Conservation (phyloP, 2,329 filamentous ascomycete genomes). For the Diaporthe aspalathi region DNA sequence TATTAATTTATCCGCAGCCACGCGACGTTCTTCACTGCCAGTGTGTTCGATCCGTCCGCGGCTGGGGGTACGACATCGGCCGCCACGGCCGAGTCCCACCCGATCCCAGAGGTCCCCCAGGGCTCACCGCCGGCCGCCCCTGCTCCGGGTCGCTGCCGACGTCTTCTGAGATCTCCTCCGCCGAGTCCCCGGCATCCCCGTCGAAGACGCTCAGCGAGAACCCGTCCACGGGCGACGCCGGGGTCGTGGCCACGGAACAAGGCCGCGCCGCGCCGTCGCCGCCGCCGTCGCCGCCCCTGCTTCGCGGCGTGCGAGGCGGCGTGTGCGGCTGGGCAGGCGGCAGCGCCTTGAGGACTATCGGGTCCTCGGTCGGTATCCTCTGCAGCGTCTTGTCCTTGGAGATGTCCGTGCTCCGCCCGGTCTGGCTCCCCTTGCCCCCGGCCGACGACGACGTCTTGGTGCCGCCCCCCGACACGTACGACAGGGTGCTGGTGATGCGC, state of each 20-base stretch:
- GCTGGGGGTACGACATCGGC: conserved; percentile 14
- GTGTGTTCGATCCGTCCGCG: not conserved
- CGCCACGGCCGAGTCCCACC: not conserved
- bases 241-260: conserved; percentile 2
- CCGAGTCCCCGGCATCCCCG: not conserved
- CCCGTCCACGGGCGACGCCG: not conserved
- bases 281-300: no score
- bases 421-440: not conserved
- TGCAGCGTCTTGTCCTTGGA: conserved; percentile 8
- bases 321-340: not conserved
- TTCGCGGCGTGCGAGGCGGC: no score
- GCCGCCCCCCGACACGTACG: not conserved
- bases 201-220: conserved; percentile 3
- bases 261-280: not conserved
- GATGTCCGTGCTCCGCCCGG: not conserved
- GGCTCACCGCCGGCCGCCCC: not conserved
- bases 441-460: not conserved
- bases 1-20: not conserved
- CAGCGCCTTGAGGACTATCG: not conserved
- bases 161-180: not conserved
- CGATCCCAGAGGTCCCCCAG: not conserved
- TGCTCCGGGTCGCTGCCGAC: not conserved
- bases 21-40: not conserved
- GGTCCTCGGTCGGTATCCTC: conserved; percentile 19
- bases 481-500: conserved; percentile 1